Percentiles rank a stretch among this genome's conserved stretches.
These are phyloP conservation scores for Zygotorulaspora florentina DNA, from an alignment of 805 yeast species.

Conservation along the genomic window DNA sequence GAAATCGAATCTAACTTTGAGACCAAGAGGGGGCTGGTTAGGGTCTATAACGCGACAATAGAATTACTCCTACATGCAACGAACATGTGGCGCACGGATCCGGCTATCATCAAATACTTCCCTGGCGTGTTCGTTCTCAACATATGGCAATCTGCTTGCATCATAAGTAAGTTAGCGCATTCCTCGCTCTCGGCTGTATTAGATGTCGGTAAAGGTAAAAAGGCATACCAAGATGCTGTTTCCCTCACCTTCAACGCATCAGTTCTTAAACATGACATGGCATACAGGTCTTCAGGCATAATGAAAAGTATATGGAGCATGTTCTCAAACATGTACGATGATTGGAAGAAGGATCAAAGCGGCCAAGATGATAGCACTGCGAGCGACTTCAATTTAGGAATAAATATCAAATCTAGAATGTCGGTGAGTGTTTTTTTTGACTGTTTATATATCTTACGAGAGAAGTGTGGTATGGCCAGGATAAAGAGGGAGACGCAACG, in stretches of 20 bases:
- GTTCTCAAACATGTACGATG: conserved; percentile 62
- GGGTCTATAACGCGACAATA: conserved; percentile 75
- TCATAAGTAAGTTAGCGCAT: conserved; percentile 72
- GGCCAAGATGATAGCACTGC: conserved; percentile 25
- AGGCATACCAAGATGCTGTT: conserved; percentile 63
- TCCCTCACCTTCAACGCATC: conserved; percentile 72
- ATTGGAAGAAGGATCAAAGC: conserved; percentile 35
- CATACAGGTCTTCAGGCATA: conserved; percentile 88
- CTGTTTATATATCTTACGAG: conserved; percentile 76
- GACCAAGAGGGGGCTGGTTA: conserved; percentile 65
- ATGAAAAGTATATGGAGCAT: conserved; percentile 93
- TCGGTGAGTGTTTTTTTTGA: conserved; percentile 92
- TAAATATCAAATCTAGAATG: conserved; percentile 77
- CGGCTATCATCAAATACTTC: conserved; percentile 63
- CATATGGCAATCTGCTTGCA: conserved; percentile 89
- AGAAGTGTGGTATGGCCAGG: conserved; percentile 82
- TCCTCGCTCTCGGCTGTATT: conserved; percentile 64
- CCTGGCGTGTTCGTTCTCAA: conserved; percentile 80
- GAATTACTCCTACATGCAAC: conserved; percentile 65
- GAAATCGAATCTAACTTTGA: conserved; percentile 44
- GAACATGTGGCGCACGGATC: conserved; percentile 53
- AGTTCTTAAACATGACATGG: conserved; percentile 84
- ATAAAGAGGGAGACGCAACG: conserved; percentile 38
- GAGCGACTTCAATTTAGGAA: conserved; percentile 37
- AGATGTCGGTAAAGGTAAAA: conserved; percentile 69